Evolutionary conservation across 805 yeast species (phyloP).

Genomic region (Scheffersomyces spartinae): DNA sequence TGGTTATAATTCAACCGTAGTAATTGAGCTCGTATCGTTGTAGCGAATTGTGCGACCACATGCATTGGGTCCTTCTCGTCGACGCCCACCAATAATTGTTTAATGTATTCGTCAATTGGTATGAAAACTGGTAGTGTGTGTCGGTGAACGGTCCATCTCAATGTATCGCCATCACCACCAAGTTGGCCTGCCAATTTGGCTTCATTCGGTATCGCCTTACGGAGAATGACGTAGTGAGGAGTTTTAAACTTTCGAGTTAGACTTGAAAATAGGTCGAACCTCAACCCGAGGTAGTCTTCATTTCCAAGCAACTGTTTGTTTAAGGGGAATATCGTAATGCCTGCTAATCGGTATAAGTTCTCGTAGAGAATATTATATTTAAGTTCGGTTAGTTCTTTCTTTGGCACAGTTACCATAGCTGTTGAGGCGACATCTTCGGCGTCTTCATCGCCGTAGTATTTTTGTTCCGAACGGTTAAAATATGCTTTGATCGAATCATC

Average conservation of each 20-base stretch:
- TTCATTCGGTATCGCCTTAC: no score
- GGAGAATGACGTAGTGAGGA: conserved; percentile 27
- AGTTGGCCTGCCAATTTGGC: conserved; percentile 3
- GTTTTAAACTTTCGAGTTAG: conserved; percentile 9
- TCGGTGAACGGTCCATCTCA: conserved; percentile 19
- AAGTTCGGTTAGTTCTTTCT: no score
- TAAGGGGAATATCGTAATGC: conserved; percentile 29
- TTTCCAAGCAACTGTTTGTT: conserved; percentile 17
- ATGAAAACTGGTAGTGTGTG: conserved; percentile 26
- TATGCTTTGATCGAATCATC: no score
- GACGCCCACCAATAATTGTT: conserved; percentile 5
- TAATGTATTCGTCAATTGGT: conserved; percentile 11
- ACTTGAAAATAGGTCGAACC: conserved; percentile 23
- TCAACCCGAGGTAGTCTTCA: conserved; percentile 20
- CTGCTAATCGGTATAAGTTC: conserved; percentile 24
- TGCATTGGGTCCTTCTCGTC: conserved; percentile 10
- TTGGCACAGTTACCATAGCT: no score
- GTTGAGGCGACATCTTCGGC: no score
- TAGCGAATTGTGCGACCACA: conserved; percentile 12
- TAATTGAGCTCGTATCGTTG: conserved; percentile 11
- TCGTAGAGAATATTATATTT: conserved; percentile 22
- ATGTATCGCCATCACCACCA: conserved; percentile 1
- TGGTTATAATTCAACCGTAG: conserved; percentile 18
- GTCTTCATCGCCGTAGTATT: no score
- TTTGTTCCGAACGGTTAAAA: no score